Conservation (phyloP, 352 stramenopile species). For the Pythium graminicola region DNA sequence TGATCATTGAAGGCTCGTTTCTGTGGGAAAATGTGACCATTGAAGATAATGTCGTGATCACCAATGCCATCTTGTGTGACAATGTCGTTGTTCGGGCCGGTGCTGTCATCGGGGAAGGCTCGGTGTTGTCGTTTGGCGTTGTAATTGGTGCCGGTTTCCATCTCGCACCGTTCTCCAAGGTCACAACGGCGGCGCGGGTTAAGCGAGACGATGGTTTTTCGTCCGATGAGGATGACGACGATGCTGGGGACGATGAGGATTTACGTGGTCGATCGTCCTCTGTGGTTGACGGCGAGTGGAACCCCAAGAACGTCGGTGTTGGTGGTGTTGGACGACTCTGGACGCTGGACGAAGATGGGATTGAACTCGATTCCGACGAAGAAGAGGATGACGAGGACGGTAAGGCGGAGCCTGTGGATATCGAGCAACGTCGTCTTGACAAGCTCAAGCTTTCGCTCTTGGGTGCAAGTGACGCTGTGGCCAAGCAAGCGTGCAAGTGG, state of each 20-base stretch:
- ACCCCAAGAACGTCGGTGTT: constrained; percentile 55
- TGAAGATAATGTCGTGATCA: constrained; percentile 69
- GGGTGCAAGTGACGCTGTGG: constrained; percentile 53
- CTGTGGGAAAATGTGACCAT: constrained; percentile 80
- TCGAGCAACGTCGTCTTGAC: constrained; percentile 34
- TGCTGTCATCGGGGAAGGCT: constrained; percentile 65
- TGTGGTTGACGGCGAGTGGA: constrained; percentile 40
- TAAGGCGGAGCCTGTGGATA: too few species aligned
- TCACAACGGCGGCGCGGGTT: constrained; percentile 54
- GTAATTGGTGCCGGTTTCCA: constrained; percentile 71
- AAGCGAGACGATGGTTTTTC: constrained; percentile 71
- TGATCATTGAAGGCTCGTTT: constrained; percentile 64
- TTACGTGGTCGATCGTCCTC: constrained; percentile 27
- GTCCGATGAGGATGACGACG: constrained; percentile 51
- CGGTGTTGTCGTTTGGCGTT: constrained; percentile 73
- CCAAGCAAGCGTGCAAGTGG: constrained; percentile 50
- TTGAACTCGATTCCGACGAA: neutral
- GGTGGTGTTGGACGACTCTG: constrained; percentile 68
- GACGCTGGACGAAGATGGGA: constrained; percentile 71
- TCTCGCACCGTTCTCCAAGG: constrained; percentile 67
- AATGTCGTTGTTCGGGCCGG: constrained; percentile 67
- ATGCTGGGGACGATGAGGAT: constrained; percentile 21
- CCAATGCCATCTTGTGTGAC: constrained; percentile 80
- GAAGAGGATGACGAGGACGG: constrained; percentile 3
- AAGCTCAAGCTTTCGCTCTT: constrained; percentile 72